Conservation (phyloP, 1,139 yeast genomes). For the Yamadazyma sp. region DNA sequence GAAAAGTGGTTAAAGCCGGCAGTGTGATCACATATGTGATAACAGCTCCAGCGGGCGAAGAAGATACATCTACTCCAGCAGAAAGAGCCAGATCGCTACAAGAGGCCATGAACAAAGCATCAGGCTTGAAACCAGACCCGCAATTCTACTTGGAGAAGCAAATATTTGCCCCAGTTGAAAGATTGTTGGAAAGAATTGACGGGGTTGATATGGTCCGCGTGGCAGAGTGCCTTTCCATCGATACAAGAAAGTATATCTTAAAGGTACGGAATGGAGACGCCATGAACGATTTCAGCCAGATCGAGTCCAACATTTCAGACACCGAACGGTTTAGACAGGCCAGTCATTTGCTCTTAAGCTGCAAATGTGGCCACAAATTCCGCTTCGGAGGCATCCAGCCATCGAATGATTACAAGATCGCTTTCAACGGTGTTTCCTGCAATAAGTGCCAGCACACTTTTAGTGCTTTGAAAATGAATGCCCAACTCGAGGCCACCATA, state of each 20-base stretch:
- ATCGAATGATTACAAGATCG: slow-evolving; percentile 57
- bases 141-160: slow-evolving; percentile 84
- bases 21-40: slow-evolving; percentile 88
- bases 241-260: slow-evolving; percentile 60
- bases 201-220: slow-evolving; percentile 82
- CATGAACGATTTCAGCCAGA: slow-evolving; percentile 56
- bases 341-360: slow-evolving; percentile 53
- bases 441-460: slow-evolving; percentile 55
- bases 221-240: slow-evolving; percentile 77
- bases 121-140: slow-evolving; percentile 66
- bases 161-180: slow-evolving; percentile 85
- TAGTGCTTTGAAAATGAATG: slow-evolving; percentile 54
- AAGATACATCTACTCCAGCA: slow-evolving; percentile 49
- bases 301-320: slow-evolving; percentile 82
- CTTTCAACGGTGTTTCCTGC: slow-evolving; percentile 74
- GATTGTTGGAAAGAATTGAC: slow-evolving; percentile 81
- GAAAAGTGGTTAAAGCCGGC: slow-evolving; percentile 85
- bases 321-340: slow-evolving; percentile 76
- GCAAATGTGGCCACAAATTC: slow-evolving; percentile 65
- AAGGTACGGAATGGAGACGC: slow-evolving; percentile 41
- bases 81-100: slow-evolving; percentile 79
- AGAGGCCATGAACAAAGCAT: slow-evolving; percentile 59
- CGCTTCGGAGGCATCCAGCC: slow-evolving; percentile 73
- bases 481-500: slow-evolving; percentile 73
- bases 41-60: slow-evolving; percentile 41